Evolutionary conservation across 163 green algal species (phyloP).

Genomic region (Scenedesmus sp.): DNA sequence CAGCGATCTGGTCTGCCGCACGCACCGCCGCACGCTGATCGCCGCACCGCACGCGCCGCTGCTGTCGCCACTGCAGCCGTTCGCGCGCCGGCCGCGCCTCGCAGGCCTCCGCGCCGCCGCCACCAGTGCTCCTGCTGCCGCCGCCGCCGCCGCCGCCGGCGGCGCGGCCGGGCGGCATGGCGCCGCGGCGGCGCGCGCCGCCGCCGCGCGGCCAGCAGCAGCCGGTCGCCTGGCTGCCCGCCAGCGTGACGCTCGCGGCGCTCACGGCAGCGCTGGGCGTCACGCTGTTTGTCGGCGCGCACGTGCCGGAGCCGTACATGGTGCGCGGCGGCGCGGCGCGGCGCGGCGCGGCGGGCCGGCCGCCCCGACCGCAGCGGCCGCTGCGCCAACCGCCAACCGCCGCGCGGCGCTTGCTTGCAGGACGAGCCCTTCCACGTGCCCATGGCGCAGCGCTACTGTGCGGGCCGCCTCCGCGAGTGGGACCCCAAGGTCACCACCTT

Average conservation of each 20-base stretch:
- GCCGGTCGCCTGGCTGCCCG: constrained; percentile 22
- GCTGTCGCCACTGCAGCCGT: too few species aligned
- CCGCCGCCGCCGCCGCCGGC: too few species aligned
- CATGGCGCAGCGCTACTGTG: constrained; percentile 89
- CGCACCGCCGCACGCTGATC: too few species aligned
- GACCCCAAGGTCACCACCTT: constrained; percentile 97
- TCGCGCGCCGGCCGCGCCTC: too few species aligned
- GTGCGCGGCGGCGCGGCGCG: not conserved
- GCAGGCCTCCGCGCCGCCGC: too few species aligned
- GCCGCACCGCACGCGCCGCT: too few species aligned
- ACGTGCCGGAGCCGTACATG: constrained; percentile 41
- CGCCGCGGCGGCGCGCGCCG: too few species aligned
- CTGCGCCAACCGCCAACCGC: not conserved
- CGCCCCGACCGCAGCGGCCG: not conserved
- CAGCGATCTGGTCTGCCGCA: too few species aligned
- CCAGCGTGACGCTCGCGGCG: constrained; percentile 1
- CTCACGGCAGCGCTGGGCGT: constrained; percentile 7
- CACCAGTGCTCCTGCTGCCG: too few species aligned
- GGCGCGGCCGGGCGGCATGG: too few species aligned
- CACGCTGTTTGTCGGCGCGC: not conserved
- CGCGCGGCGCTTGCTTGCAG: constrained; percentile 53
- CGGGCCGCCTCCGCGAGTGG: constrained; percentile 76
- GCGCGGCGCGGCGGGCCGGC: not conserved
- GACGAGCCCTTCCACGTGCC: constrained; percentile 95
- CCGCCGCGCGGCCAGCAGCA: not conserved